These are phyloP conservation scores for Asterophora lycoperdoides DNA, from an alignment of 768 basidiomycete species.

Conservation along the genomic window DNA sequence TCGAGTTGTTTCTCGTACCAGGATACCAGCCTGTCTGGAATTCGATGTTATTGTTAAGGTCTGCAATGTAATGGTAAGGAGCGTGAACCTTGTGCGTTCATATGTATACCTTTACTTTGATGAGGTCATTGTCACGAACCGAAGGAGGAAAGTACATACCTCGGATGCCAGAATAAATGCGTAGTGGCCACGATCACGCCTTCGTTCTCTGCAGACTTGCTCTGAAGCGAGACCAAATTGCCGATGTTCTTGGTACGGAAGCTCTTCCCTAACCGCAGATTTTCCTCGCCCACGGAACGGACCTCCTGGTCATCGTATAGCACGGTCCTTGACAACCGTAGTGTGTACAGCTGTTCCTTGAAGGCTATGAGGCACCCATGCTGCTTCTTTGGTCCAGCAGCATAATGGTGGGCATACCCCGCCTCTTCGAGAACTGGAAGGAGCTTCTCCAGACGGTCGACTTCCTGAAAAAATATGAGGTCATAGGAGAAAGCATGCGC, in stretches of 20 bases:
- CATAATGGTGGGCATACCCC: conserved; percentile 62
- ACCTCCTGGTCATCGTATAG: conserved; percentile 66
- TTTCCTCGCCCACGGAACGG: conserved; percentile 32
- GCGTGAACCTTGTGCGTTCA: conserved; percentile 66
- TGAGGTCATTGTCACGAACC: conserved; percentile 15
- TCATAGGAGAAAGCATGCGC: neutral
- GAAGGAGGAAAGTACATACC: conserved; percentile 37
- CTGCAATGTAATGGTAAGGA: neutral
- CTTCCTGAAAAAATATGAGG: conserved; percentile 54
- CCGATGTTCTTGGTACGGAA: conserved; percentile 81
- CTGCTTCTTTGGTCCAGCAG: conserved; percentile 67
- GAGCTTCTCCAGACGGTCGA: conserved; percentile 74
- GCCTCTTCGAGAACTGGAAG: conserved; percentile 60
- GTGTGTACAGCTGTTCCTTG: conserved; percentile 46
- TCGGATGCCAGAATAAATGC: conserved; percentile 95
- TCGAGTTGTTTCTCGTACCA: conserved; percentile 57
- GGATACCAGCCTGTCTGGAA: conserved; percentile 71
- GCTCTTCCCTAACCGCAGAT: conserved; percentile 46
- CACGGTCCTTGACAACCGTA: conserved; percentile 45
- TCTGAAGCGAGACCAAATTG: conserved; percentile 62
- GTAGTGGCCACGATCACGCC: conserved; percentile 84
- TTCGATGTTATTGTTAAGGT: neutral
- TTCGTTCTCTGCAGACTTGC: conserved; percentile 29
- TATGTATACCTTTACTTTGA: conserved; percentile 57
- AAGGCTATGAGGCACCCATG: conserved; percentile 87